These are phyloP conservation scores for Astragalus glycyphyllos DNA, from an alignment of 306 rosid genomes.

Conservation along the genomic window DNA sequence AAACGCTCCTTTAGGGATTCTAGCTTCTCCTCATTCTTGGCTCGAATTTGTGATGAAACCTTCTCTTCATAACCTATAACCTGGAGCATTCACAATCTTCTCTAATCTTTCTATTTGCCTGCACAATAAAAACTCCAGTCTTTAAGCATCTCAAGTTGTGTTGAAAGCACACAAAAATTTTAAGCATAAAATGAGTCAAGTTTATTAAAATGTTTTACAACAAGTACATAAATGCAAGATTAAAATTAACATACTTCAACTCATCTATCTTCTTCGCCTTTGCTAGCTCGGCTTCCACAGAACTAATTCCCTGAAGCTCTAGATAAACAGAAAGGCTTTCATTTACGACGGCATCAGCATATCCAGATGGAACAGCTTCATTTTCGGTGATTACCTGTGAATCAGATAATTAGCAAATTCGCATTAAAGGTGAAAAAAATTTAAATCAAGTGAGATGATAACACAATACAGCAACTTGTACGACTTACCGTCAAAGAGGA, in stretches of 20 bases:
- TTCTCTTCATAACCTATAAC: no score
- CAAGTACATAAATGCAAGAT: background rate
- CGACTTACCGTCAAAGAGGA: slow-evolving; percentile 69
- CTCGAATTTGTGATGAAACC: no score
- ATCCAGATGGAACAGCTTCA: slow-evolving; percentile 49
- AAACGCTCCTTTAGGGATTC: slow-evolving; percentile 70
- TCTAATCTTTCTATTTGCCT: no score
- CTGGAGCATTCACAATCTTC: no score
- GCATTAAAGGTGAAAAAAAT: no score
- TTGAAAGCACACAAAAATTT: background rate
- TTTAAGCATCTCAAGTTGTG: slow-evolving; percentile 13
- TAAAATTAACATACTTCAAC: slow-evolving; percentile 48
- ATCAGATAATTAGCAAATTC: slow-evolving; percentile 10
- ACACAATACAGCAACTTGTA: slow-evolving; percentile 18
- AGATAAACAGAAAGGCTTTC: slow-evolving; percentile 60
- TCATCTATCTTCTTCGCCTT: slow-evolving; percentile 57
- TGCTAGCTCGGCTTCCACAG: slow-evolving; percentile 50
- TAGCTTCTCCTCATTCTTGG: no score
- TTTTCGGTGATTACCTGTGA: slow-evolving; percentile 48
- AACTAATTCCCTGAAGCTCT: slow-evolving; percentile 48
- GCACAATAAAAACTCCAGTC: slow-evolving; percentile 8
- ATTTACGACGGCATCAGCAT: slow-evolving; percentile 42
- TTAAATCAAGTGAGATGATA: slow-evolving; percentile 31
- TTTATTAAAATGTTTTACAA: background rate
- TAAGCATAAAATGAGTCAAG: background rate